Percentiles rank a stretch among this genome's conserved stretches.
These are phyloP conservation scores for Ceratobasidium sp. DNA, from an alignment of 1,284 basidiomycete species.

Conservation along the genomic window DNA sequence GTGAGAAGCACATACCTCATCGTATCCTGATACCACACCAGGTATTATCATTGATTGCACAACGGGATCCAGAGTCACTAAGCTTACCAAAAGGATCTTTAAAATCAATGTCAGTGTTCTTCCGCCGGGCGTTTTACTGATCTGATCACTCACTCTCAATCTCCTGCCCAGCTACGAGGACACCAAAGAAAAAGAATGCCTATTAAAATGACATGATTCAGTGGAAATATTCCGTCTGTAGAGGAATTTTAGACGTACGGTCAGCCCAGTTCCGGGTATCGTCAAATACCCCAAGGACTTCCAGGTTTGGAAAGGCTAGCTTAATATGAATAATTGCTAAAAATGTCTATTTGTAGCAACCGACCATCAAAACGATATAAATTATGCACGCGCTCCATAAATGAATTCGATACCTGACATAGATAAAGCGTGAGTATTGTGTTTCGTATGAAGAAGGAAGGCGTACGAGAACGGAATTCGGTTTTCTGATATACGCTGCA, in stretches of 20 bases:
- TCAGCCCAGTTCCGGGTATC: slow-evolving; percentile 57
- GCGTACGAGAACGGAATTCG: slow-evolving; percentile 79
- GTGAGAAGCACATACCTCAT: too few relatives aligned
- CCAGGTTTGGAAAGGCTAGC: slow-evolving; percentile 74
- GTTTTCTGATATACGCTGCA: slow-evolving; percentile 79
- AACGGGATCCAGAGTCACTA: not conserved
- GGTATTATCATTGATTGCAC: not conserved
- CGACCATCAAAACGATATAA: slow-evolving; percentile 57
- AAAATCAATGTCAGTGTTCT: slow-evolving; percentile 37
- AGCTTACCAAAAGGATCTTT: slow-evolving; percentile 50
- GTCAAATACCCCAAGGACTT: slow-evolving; percentile 65
- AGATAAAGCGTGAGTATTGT: not conserved
- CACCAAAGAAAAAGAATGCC: slow-evolving; percentile 51
- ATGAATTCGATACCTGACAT: slow-evolving; percentile 64
- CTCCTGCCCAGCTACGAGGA: slow-evolving; percentile 47
- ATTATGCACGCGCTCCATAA: slow-evolving; percentile 67
- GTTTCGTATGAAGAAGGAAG: not conserved
- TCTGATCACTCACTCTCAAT: slow-evolving; percentile 41
- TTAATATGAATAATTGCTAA: not conserved
- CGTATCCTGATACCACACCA: not conserved
- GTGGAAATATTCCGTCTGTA: not conserved
- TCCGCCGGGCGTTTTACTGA: not conserved
- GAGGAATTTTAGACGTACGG: slow-evolving; percentile 10
- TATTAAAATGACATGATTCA: slow-evolving; percentile 43
- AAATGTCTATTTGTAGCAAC: slow-evolving; percentile 1